Base-by-base conservation (phyloP, 1,139 yeast species). In the Saccharomyces hybrid region DNA sequence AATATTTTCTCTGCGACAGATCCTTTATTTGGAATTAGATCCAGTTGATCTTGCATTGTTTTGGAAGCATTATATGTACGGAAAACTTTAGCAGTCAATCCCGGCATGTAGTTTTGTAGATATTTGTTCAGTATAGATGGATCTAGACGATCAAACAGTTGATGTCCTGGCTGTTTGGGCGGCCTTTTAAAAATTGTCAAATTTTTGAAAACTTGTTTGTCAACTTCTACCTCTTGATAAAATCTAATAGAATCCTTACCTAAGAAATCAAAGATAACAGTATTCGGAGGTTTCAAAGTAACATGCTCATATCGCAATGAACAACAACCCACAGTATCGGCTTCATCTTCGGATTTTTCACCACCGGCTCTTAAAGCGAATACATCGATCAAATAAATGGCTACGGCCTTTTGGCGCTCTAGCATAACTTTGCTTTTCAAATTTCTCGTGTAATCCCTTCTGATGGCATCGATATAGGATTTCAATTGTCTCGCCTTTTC, bases 351-450 rank as follows among this genome's bases (percentile, higher is more conserved):
- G 16, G 95, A 88, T 70, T 91, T 91, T 72, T 93, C 98, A 63
- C 97, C 97, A 69, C 98, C 98, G 0, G 98, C 98, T 86, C 98
- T 88, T 59, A 93, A 78, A 0, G 98, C 98, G 68, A 90, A 85
- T n/a, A 85, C 82, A 74, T 93, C 99, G 67, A 93, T 91, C 52
- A 93, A 78, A 70, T 91, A 93, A 52, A 93, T 88, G 2, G 97
- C 97, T 1, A 95, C 88, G 3, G 98, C 97, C 69, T 91, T 82
- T 73, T 93, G 98, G 58, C 99, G 79, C 55, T 87, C 88, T 55
- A 83, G 80, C 96, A 88, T 91, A 52, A 86, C 71, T 58, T 81
- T 82, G 61, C 88, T 86, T 66, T 84, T 87, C 58, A 93, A 74
- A 69, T 85, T 81, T 56, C 75, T 75, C 53, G 77, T 80, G 70